phyloP scores from a whole-genome alignment of 148 eudicot species.

The Heliosperma pusillum region DNA sequence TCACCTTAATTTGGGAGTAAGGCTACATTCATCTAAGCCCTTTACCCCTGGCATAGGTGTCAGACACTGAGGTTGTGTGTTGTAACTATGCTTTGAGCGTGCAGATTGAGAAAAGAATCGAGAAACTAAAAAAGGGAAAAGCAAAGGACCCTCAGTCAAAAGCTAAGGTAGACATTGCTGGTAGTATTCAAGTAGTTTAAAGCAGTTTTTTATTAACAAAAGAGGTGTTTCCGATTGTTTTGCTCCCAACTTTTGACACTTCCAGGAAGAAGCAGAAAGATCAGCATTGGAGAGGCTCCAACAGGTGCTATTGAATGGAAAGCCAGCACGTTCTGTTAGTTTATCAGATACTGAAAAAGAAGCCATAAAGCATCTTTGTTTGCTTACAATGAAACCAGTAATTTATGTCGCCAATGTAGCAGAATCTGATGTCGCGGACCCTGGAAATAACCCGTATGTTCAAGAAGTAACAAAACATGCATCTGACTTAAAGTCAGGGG shows the following conservation, averaged over 20 bases:
- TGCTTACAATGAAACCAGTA: slow-evolving; percentile 92
- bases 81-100: slow-evolving; percentile 41
- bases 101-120: slow-evolving; percentile 97
- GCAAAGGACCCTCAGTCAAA: slow-evolving; percentile 75
- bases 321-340: slow-evolving; percentile 90
- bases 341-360: slow-evolving; percentile 78
- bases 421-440: slow-evolving; percentile 84
- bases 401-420: slow-evolving; percentile 97
- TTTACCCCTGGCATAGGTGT: not conserved
- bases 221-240: slow-evolving; percentile 3
- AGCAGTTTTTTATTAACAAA: not conserved
- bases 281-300: slow-evolving; percentile 74
- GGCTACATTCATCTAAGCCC: not conserved
- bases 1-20: not conserved
- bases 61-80: slow-evolving; percentile 13
- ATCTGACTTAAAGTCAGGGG: slow-evolving; percentile 71
- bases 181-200: not conserved
- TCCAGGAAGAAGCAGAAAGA: slow-evolving; percentile 97
- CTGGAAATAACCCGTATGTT: slow-evolving; percentile 70
- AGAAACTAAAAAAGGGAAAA: slow-evolving; percentile 83
- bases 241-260: slow-evolving; percentile 18
- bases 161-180: slow-evolving; percentile 58
- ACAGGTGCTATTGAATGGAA: slow-evolving; percentile 79
- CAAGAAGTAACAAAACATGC: slow-evolving; percentile 74
- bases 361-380: slow-evolving; percentile 80